Percentiles rank a stretch among this genome's conserved stretches.
These are phyloP conservation scores for Xerocomellus amylosporus DNA, from an alignment of 768 basidiomycete genomes.

Conservation along the genomic window DNA sequence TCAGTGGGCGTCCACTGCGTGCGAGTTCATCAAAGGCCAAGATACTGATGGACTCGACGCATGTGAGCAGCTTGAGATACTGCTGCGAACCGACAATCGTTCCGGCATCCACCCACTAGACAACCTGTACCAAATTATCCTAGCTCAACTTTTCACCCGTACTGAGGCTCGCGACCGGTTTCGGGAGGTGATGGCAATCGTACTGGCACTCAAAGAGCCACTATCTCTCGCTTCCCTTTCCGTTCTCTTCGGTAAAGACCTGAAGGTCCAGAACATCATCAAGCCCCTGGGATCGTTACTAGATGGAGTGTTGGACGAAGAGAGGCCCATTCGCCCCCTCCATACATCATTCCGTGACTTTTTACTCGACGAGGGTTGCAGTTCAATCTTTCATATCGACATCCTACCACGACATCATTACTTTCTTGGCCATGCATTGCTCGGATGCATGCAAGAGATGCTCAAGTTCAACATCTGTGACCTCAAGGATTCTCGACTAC, in stretches of 20 bases:
- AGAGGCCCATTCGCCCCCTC: conserved; percentile 24
- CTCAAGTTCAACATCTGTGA: no score
- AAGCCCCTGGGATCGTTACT: conserved; percentile 17
- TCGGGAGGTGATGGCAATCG: conserved; percentile 10
- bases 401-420: no score
- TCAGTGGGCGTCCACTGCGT: conserved; percentile 23
- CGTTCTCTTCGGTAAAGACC: conserved; percentile 1
- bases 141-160: conserved; percentile 2
- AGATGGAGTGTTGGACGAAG: conserved; percentile 9
- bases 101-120: neutral
- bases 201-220: conserved; percentile 12
- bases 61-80: conserved; percentile 2
- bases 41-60: conserved; percentile 5
- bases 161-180: neutral
- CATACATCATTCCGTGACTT: conserved; percentile 36
- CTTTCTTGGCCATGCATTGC: no score
- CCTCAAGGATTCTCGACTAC: no score
- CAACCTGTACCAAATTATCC: conserved; percentile 10
- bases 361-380: conserved; percentile 19
- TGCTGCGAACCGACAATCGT: neutral
- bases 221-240: conserved; percentile 8
- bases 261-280: conserved; percentile 7
- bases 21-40: conserved; percentile 14
- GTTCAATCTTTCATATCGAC: neutral
- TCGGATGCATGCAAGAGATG: no score